phyloP scores from a whole-genome alignment of 768 basidiomycete genomes.

The Leccinum ochraceum region DNA sequence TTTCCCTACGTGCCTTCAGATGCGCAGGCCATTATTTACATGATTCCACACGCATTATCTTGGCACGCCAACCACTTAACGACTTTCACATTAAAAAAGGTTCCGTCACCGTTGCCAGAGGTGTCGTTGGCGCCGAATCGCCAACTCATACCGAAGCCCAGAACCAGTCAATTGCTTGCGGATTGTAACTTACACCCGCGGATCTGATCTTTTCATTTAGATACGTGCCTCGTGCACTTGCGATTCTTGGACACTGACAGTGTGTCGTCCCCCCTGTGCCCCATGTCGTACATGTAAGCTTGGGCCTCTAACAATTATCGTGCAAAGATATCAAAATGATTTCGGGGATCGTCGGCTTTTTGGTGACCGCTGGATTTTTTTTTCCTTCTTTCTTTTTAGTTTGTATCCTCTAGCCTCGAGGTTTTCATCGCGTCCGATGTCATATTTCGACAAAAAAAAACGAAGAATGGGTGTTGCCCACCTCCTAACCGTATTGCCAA shows the following conservation, averaged over 20 bases:
- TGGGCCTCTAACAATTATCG: not conserved
- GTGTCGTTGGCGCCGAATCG: constrained; percentile 8
- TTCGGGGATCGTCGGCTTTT: not conserved
- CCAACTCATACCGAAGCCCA: constrained; percentile 24
- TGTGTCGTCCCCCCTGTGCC: constrained; percentile 9
- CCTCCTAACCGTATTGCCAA: constrained; percentile 21
- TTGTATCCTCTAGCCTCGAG: not conserved
- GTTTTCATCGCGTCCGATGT: constrained; percentile 9
- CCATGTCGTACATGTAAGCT: constrained; percentile 5
- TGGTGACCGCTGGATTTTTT: not conserved
- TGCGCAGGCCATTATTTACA: not conserved
- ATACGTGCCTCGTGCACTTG: constrained; percentile 28
- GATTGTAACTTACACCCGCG: constrained; percentile 31
- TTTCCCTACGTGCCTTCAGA: constrained; percentile 8
- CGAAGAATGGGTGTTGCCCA: constrained; percentile 4
- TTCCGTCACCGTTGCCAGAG: constrained; percentile 8
- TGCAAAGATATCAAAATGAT: not conserved
- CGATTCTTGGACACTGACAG: constrained; percentile 2
- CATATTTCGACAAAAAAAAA: constrained; percentile 11
- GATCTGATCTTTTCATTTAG: constrained; percentile 29
- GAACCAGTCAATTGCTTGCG: constrained; percentile 18
- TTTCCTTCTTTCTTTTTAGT: not conserved
- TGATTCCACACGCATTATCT: not conserved
- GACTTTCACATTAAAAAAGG: not conserved
- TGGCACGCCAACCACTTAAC: constrained; percentile 1